Base-by-base conservation (phyloP, 768 basidiomycete species). In the Serpula lacrymans region DNA sequence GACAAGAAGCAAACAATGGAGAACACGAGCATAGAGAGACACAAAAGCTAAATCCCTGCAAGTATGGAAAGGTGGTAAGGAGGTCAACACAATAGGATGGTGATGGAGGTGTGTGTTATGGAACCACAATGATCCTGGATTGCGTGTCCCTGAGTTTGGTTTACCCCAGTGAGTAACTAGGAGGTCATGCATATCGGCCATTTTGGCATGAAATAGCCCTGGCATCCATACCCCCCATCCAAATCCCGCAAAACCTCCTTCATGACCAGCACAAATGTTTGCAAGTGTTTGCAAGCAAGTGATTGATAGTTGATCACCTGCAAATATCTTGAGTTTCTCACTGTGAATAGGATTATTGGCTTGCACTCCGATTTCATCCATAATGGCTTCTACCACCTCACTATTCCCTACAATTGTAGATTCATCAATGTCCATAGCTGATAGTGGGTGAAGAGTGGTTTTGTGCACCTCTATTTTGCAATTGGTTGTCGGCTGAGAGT, bases 11-110 rank as follows among this genome's bases (percentile, higher is more conserved):
- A 63, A 45, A 27, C 56, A 59, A 32, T 56, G 52, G 2, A 61
- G 45, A 7, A 60, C 41, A 13, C 60, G 54, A 0, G 55, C 52
- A 37, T 55, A 58, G 4, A 64, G 53, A 0, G 58, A 60, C 14
- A 55, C 49, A 34, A 58, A 55, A 37, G 56, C 52, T 3, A 62
- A 48, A 35, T 62, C 60, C 3, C 58, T 53, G 22, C 52, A 55
- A 4, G 52, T 56, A 18, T 53, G 57, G 42, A 57, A 59, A 10
- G 61, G 52, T 14, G 31, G 61, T 12, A 62, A 45, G 1, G 55
- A 59, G 18, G 52, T 47, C 2, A 55, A 28, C 0, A 55, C 42
- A 27, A 63, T 57, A 2, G 59, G 58, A 14, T 57, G 53, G 10
- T 54, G 53, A 22, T 57, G 31, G 11, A 54, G 48, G 6, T 36